phyloP scores from a whole-genome alignment of 1,284 basidiomycete genomes.

The Trichosporon coremiiforme region DNA sequence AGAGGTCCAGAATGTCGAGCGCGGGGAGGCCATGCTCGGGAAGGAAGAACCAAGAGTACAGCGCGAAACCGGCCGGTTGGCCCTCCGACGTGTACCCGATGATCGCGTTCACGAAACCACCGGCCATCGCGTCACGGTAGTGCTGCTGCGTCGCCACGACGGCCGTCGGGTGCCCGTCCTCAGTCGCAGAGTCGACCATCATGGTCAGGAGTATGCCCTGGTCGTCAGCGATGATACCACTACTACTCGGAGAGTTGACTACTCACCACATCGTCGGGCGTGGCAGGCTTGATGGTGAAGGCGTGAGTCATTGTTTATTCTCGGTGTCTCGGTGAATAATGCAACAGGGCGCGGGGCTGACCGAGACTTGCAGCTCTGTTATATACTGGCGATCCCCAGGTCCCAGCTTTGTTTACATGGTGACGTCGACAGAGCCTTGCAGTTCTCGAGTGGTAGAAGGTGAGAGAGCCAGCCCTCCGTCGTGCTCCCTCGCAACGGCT shows the following conservation, averaged over 20 bases:
- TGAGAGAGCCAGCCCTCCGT: too few relatives aligned
- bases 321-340: constrained; percentile 13
- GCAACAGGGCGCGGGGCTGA: neutral
- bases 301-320: neutral
- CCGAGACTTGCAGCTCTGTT: neutral
- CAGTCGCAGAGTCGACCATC: constrained; percentile 13
- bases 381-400: neutral
- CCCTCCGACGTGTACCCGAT: neutral
- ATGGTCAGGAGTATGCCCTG: constrained; percentile 16
- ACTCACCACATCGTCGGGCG: constrained; percentile 5
- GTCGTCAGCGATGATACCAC: too few relatives aligned
- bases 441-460: too few relatives aligned
- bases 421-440: neutral
- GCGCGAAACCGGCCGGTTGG: constrained; percentile 5
- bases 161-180: constrained; percentile 5
- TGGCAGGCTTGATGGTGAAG: constrained; percentile 12
- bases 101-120: constrained; percentile 3
- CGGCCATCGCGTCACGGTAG: constrained; percentile 18
- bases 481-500: neutral
- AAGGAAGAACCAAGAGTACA: constrained; percentile 20
- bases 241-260: neutral
- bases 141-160: constrained; percentile 17
- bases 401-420: constrained; percentile 1
- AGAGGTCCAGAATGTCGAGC: constrained; percentile 16
- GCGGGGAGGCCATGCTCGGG: constrained; percentile 1